These are phyloP conservation scores for Carpinus viminea DNA, from an alignment of 306 rosid genomes.

Conservation along the genomic window DNA sequence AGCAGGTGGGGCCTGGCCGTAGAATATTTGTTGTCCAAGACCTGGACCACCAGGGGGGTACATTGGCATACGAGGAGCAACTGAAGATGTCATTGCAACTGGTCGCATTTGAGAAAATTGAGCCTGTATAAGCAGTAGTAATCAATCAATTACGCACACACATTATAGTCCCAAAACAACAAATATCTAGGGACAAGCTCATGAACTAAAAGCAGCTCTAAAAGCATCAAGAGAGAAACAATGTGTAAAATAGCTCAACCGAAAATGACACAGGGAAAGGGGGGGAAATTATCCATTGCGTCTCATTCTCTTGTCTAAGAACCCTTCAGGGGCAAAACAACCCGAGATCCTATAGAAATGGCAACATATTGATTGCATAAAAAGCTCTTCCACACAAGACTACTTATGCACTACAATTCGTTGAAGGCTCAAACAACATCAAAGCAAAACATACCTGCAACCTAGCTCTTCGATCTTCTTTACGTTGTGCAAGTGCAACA, in stretches of 20 bases:
- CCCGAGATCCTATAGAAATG: slow-evolving; percentile 1
- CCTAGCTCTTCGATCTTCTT: slow-evolving; percentile 98
- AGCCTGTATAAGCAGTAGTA: slow-evolving; percentile 52
- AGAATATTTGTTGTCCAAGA: slow-evolving; percentile 91
- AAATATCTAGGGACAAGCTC: slow-evolving; percentile 5
- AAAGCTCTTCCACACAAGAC: neutral
- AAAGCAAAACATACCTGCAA: slow-evolving; percentile 67
- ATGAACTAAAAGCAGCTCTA: neutral
- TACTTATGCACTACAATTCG: neutral
- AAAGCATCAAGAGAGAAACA: slow-evolving; percentile 1
- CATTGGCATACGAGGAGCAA: slow-evolving; percentile 96
- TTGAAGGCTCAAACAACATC: slow-evolving; percentile 3
- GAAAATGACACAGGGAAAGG: neutral
- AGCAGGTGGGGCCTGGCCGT: slow-evolving; percentile 96
- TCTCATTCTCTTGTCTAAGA: neutral
- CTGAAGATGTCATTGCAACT: slow-evolving; percentile 78
- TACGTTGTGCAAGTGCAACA: slow-evolving; percentile 95
- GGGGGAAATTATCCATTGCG: neutral
- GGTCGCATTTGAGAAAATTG: slow-evolving; percentile 98
- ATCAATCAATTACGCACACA: slow-evolving; percentile 14
- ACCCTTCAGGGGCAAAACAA: neutral
- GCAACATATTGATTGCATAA: neutral
- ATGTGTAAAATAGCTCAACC: neutral
- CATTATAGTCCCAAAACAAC: neutral
- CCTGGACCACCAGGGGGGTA: slow-evolving; percentile 99